These are phyloP conservation scores for Sporisorium sorghi DNA, from an alignment of 1,284 basidiomycete genomes.

Conservation along the genomic window DNA sequence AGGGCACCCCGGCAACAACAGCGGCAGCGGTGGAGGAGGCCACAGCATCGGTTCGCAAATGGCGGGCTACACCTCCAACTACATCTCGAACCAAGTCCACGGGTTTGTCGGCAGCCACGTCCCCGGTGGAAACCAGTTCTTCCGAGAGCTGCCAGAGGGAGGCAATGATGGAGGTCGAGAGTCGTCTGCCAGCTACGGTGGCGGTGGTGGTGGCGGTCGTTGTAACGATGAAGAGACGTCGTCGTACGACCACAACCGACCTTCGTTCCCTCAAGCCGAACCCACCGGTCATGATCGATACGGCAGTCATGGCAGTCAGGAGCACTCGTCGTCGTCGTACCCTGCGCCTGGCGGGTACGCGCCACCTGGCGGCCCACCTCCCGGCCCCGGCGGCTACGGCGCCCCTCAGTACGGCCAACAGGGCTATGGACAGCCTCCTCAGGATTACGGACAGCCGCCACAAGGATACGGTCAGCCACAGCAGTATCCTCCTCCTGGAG, in stretches of 20 bases:
- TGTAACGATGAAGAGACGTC: slow-evolving; percentile 19
- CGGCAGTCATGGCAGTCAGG: slow-evolving; percentile 14
- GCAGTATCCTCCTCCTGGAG: slow-evolving; percentile 24
- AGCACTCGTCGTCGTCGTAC: slow-evolving; percentile 9
- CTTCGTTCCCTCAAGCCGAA: slow-evolving; percentile 45
- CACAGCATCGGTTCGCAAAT: slow-evolving; percentile 42
- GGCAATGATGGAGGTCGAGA: slow-evolving; percentile 7
- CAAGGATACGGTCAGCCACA: slow-evolving; percentile 25
- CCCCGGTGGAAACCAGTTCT: slow-evolving; percentile 32
- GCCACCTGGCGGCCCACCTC: no score
- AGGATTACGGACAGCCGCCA: slow-evolving; percentile 11
- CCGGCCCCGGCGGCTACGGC: slow-evolving; percentile 26
- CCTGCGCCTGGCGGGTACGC: slow-evolving; percentile 33
- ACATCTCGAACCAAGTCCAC: slow-evolving; percentile 47
- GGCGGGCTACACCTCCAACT: slow-evolving; percentile 46
- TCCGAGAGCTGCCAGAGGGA: slow-evolving; percentile 38
- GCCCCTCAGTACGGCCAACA: slow-evolving; percentile 23
- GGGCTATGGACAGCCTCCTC: slow-evolving; percentile 15
- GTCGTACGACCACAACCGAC: slow-evolving; percentile 25
- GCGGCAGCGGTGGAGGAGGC: slow-evolving; percentile 25
- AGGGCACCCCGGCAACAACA: background rate
- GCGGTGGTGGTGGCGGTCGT: slow-evolving; percentile 2
- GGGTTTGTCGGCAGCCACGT: slow-evolving; percentile 40
- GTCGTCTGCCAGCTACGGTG: slow-evolving; percentile 2
- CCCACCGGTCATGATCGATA: slow-evolving; percentile 34